Evolutionary conservation across 371 early-diverging fungal species (phyloP), one percentile per base, ranked within the genome.

Genomic region (Syncephalastrum racemosum): DNA sequence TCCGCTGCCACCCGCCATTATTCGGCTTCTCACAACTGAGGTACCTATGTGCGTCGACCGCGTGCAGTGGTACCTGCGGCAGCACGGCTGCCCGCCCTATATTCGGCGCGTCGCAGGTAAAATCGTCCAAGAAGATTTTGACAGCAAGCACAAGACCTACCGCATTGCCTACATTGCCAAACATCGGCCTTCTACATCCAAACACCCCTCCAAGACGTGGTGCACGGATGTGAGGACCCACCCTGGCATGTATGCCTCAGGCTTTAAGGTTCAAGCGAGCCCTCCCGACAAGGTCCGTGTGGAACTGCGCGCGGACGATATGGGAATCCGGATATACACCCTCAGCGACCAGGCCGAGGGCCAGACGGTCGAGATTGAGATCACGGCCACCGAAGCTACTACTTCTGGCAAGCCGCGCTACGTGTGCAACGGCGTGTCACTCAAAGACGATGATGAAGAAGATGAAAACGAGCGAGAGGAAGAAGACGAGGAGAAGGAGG

Each of bases 31-130:
- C 36, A 71, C 77, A 1, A 73, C 67, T 22, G 71, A 79, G 24
- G 51, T 79, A 39, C 81, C 82, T 25, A 55, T 70, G n/a, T 73
- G 71, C 41, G 68, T 75, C 15, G 70, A 65, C 31, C 71, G 73
- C 15, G 59, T 85, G 14, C 75, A 80, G 27, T 67, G 64, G 5
- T 80, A 80, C 36, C 45, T 85, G 15, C 41, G 64, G 2, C 67
- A 71, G 47, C 55, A 71, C 41, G 85, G 85, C n/a, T 75, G 79
- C 53, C 85, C 85, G 10, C 79, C 83, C 22, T 80, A 77, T 49
- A 70, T 81, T 22, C 72, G 75, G 8, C 67, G 77, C 7, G 70
- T 79, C 4, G 75, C 75, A 3, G 77, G 75, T 46, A 73, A 75
- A 40, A 61, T 81, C 4, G 54, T 46, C 3, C 45, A 50, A 15